phyloP scores from a whole-genome alignment of 768 basidiomycete species.

The Boletellus ananas region DNA sequence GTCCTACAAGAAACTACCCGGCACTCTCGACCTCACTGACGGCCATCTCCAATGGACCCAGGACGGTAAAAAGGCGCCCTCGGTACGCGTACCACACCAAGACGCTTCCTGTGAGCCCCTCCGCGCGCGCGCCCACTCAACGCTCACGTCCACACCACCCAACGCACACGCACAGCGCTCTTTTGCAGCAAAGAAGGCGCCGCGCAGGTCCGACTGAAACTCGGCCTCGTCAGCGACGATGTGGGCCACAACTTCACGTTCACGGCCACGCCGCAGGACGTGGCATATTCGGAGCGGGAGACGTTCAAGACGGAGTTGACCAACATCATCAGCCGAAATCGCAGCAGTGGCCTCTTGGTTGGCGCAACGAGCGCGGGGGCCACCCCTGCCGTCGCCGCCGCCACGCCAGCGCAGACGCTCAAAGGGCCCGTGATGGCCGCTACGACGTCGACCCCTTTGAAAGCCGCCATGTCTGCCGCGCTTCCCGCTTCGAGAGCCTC shows the following conservation, averaged over 20 bases:
- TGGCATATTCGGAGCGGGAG: constrained; percentile 71
- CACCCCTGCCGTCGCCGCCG: constrained; percentile 8
- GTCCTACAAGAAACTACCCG: constrained; percentile 79
- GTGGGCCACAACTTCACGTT: constrained; percentile 82
- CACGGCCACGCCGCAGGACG: constrained; percentile 52
- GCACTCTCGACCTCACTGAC: constrained; percentile 71
- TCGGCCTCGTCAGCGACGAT: constrained; percentile 66
- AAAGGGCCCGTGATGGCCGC: constrained; percentile 24
- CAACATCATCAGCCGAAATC: constrained; percentile 71
- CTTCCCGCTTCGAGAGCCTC: constrained; percentile 39
- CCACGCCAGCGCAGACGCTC: constrained; percentile 15
- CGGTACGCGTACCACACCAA: constrained; percentile 57
- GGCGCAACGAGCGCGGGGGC: constrained; percentile 6
- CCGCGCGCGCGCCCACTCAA: neutral
- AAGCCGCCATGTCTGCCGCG: constrained; percentile 32
- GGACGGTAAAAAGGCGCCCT: constrained; percentile 60
- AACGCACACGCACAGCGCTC: constrained; percentile 47
- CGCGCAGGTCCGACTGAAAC: constrained; percentile 72
- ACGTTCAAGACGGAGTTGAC: constrained; percentile 79
- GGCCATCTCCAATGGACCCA: constrained; percentile 77
- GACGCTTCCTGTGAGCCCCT: constrained; percentile 54
- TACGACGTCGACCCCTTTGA: constrained; percentile 14
- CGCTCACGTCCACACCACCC: neutral
- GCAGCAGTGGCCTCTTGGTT: constrained; percentile 33
- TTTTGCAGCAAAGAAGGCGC: constrained; percentile 86